phyloP scores from a whole-genome alignment of 441 rosid genomes.

The Erysimum cheiri region DNA sequence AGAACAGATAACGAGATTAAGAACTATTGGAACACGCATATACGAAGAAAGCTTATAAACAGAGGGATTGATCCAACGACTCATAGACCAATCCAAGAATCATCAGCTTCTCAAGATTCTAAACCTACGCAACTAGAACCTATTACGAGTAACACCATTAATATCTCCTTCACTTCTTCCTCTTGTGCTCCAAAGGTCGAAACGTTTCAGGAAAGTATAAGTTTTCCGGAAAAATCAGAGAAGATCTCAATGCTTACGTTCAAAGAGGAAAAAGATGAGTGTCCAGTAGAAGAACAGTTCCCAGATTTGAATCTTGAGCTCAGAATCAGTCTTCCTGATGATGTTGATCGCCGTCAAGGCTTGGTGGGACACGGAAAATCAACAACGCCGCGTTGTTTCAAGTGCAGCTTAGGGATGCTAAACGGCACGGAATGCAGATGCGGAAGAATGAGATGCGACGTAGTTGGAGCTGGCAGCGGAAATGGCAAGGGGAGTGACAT shows the following conservation, averaged over 20 bases:
- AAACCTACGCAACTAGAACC: slow-evolving; percentile 40
- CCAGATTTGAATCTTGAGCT: slow-evolving; percentile 93
- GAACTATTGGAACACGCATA: slow-evolving; percentile 97
- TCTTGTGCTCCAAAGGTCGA: slow-evolving; percentile 27
- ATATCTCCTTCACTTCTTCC: slow-evolving; percentile 40
- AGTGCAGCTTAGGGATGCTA: slow-evolving; percentile 67
- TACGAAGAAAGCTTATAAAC: slow-evolving; percentile 80
- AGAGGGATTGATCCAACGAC: slow-evolving; percentile 93
- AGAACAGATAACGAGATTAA: slow-evolving; percentile 97
- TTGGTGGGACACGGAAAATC: slow-evolving; percentile 20
- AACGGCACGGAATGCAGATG: slow-evolving; percentile 75
- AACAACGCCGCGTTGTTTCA: slow-evolving; percentile 54
- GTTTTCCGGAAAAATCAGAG: slow-evolving; percentile 33
- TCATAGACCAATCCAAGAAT: slow-evolving; percentile 73
- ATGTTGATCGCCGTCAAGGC: slow-evolving; percentile 38
- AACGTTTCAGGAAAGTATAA: slow-evolving; percentile 27
- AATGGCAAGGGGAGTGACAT: slow-evolving; percentile 37
- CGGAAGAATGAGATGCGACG: slow-evolving; percentile 35
- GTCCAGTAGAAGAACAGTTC: slow-evolving; percentile 51
- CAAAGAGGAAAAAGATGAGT: slow-evolving; percentile 53
- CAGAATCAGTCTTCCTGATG: slow-evolving; percentile 79
- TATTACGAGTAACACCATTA: slow-evolving; percentile 38
- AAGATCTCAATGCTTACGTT: slow-evolving; percentile 43
- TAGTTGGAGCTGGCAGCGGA: slow-evolving; percentile 36
- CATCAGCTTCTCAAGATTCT: slow-evolving; percentile 49